Percentiles rank a stretch among this genome's conserved stretches.
phyloP scores from a whole-genome alignment of 2,329 filamentous ascomycete species.

The Botrytis fragariae region DNA sequence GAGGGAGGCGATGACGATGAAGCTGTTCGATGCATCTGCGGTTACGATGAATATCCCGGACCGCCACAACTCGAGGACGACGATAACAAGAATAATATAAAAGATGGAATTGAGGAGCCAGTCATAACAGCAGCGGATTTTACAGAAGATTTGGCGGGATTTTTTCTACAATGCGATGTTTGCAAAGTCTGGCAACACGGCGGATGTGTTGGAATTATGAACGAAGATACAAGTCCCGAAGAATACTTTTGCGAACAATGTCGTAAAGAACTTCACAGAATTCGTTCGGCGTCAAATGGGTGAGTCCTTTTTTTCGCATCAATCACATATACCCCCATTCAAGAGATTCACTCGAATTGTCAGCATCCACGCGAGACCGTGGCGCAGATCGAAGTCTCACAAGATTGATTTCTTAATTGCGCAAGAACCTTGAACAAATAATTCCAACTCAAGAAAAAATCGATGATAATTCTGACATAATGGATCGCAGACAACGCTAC shows the following conservation, averaged over 20 bases:
- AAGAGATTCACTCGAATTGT: conserved; percentile 27
- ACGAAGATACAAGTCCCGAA: conserved; percentile 86
- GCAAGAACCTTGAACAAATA: conserved; percentile 15
- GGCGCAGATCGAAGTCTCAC: conserved; percentile 38
- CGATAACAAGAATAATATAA: conserved; percentile 50
- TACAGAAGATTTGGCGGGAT: conserved; percentile 79
- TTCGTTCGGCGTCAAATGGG: conserved; percentile 80
- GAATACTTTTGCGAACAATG: conserved; percentile 98
- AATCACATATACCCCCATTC: conserved; percentile 21
- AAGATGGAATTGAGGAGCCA: conserved; percentile 56
- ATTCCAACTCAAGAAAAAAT: conserved; percentile 20
- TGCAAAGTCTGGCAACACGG: conserved; percentile 99
- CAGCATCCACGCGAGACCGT: conserved; percentile 36
- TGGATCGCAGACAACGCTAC: conserved; percentile 57
- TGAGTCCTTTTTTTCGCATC: conserved; percentile 48
- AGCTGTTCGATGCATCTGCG: conserved; percentile 92
- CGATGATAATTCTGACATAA: conserved; percentile 41
- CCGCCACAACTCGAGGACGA: conserved; percentile 60
- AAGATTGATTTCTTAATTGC: conserved; percentile 35
- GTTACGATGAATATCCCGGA: conserved; percentile 91
- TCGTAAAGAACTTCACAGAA: conserved; percentile 84
- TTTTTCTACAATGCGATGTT: conserved; percentile 96
- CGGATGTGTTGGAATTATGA: conserved; percentile 94
- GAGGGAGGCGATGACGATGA: conserved; percentile 82
- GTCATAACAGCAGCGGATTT: conserved; percentile 55